Base-by-base conservation (phyloP, 2,329 filamentous ascomycete species). In the Geosmithia flava region DNA sequence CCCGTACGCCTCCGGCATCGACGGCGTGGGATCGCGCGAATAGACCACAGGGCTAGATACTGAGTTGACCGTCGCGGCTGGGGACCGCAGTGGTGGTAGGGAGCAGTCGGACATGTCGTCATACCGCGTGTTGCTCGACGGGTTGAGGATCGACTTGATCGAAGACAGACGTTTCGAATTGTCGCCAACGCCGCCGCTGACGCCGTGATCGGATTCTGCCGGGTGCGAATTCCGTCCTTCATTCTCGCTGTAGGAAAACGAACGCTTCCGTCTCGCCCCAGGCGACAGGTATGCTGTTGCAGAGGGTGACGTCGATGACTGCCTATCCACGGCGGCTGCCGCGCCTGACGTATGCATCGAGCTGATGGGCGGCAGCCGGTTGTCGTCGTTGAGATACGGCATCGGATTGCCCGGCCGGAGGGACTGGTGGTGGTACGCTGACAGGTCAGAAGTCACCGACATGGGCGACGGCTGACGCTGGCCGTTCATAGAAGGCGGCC, bases 91-190 rank as follows among this genome's bases (percentile, higher is more conserved):
- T 2, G 66, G 65, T 2, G 67, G 67, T 16, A 70, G 56, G 3
- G 63, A 59, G 49, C 69, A 71, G n/a, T 68, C 62, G 7, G 59
- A 54, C 46, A 57, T 57, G 44, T 63, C 61, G 44, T 68, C 57
- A 50, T 66, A 48, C 30, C 55, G 56, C 2, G 55, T 55, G n/a
- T 54, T 53, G n/a, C 53, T 53, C 7, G 65, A 57, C 2, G 80
- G 80, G 53, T 88, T 89, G 13, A 90, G 66, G 43, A 89, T 83
- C 5, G 84, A 85, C 53, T 82, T 85, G 52, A 89, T 89, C 3
- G 83, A 87, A 17, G 81, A 86, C 3, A 88, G 65, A 15, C 85
- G 78, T 59, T 84, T 75, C 42, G 77, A 65, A 39, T 65, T 66
- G 23, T 78, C 72, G 20, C 69, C 64, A n/a, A n/a, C n/a, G 2